Evolutionary conservation across 495 filamentous ascomycete species (phyloP), one percentile per base, ranked within the genome.

Genomic region (Aspergillus sclerotioniger): DNA sequence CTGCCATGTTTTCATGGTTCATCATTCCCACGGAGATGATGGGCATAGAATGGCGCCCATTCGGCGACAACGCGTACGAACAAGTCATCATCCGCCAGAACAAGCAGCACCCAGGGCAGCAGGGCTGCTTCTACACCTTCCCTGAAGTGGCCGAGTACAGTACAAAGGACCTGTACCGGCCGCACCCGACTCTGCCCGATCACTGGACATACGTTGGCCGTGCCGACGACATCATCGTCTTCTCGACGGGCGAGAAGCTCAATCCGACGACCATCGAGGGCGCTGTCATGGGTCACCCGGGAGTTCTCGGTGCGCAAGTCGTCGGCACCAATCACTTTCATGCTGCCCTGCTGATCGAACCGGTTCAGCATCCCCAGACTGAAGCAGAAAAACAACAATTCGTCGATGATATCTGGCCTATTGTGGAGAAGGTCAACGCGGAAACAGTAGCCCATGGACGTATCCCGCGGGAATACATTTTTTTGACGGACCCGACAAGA

Each of bases 171-270:
- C 45, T 63, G 13, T 63, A 57, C 47, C 37, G 29, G 6, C 53
- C 32, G 15, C 61, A 63, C 44, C 61, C 61, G 3, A 47, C 35
- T 0, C 53, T 51, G 0, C 10, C 53, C 13, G 43, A 55, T 5
- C 50, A 44, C 5, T 60, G 53, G 49, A 46, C 49, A 17, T 63
- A 57, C 45, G 28, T 46, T 12, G 49, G 53, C 60, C 53, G 84
- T 84, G 59, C 39, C 0, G 61, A 63, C 51, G 83, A 84, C 63
- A 71, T 86, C 56, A 80, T 88, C 47, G 81, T 86, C n/a, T 78
- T 87, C 59, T 78, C 75, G 7, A 85, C 79, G 63, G 84, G 81
- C 25, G 82, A 85, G 67, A 88, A 85, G 65, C 62, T 84, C 6
- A 84, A 86, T 59, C 83, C 84, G 1, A 67, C 80, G 8, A 67